These are phyloP conservation scores for Ceratocystis albifundus DNA, from an alignment of 2,329 filamentous ascomycete genomes.

Conservation along the genomic window DNA sequence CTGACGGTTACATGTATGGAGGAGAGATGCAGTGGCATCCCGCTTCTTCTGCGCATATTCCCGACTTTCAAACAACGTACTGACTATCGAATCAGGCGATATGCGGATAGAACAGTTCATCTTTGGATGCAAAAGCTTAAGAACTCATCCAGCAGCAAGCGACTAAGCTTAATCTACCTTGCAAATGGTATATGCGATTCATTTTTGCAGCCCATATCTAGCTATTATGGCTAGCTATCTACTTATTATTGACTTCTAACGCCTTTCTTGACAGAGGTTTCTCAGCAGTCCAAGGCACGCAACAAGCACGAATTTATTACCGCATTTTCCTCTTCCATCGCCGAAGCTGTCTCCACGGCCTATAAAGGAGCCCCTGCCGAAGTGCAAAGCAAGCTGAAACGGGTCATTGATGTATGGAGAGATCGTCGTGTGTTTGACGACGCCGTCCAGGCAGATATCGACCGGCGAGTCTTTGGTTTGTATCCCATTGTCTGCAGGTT, in stretches of 20 bases:
- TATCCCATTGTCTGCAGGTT: constrained; percentile 24
- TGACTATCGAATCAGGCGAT: constrained; percentile 47
- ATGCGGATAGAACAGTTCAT: constrained; percentile 82
- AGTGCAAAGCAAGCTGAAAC: constrained; percentile 72
- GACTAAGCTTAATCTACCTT: constrained; percentile 84
- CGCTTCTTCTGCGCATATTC: neutral
- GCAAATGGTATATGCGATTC: constrained; percentile 61
- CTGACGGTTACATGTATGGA: constrained; percentile 17
- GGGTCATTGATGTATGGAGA: constrained; percentile 91
- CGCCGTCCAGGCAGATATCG: constrained; percentile 68
- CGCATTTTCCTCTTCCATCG: constrained; percentile 83
- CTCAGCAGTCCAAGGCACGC: constrained; percentile 87
- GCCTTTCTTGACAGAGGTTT: constrained; percentile 55
- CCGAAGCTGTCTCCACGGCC: constrained; percentile 77
- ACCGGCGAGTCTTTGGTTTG: constrained; percentile 66
- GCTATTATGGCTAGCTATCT: neutral
- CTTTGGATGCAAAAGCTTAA: constrained; percentile 85
- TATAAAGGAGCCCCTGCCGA: constrained; percentile 83
- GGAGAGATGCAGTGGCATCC: neutral
- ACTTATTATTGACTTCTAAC: neutral
- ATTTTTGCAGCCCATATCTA: neutral
- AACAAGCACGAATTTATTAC: constrained; percentile 85
- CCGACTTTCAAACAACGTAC: neutral
- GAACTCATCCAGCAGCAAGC: constrained; percentile 74
- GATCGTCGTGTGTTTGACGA: constrained; percentile 72